Percentiles rank a stretch among this genome's conserved stretches.
Conservation (phyloP, 2,329 filamentous ascomycete species). For the Penicillium corylophilum region DNA sequence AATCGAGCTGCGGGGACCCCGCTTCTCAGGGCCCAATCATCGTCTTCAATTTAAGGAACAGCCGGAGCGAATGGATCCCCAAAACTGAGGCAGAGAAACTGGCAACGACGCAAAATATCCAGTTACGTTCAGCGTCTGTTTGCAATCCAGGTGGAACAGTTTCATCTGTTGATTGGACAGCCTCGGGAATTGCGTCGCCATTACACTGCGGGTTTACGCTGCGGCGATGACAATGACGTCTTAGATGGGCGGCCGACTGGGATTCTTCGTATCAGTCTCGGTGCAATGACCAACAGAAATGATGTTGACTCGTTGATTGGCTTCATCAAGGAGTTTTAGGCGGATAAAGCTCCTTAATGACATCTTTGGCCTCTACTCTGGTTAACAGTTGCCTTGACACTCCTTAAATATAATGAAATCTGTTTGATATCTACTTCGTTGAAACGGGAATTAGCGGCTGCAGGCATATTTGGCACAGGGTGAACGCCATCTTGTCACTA, state of each 20-base stretch:
- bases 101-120: background rate
- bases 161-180: background rate
- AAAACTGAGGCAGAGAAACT: background rate
- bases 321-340: too few species aligned
- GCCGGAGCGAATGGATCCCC: background rate
- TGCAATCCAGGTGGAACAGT: background rate
- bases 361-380: too few species aligned
- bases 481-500: too few species aligned
- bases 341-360: too few species aligned
- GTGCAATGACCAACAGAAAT: background rate
- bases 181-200: background rate
- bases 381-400: too few species aligned
- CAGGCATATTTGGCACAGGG: too few species aligned
- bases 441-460: too few species aligned
- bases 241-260: background rate
- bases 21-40: background rate
- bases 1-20: background rate
- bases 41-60: background rate
- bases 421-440: too few species aligned
- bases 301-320: too few species aligned
- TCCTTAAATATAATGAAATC: too few species aligned
- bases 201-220: background rate
- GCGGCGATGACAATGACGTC: background rate
- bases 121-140: background rate
- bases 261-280: background rate